These are phyloP conservation scores for Yamadazyma endophytica DNA, from an alignment of 805 yeast species.

Conservation along the genomic window DNA sequence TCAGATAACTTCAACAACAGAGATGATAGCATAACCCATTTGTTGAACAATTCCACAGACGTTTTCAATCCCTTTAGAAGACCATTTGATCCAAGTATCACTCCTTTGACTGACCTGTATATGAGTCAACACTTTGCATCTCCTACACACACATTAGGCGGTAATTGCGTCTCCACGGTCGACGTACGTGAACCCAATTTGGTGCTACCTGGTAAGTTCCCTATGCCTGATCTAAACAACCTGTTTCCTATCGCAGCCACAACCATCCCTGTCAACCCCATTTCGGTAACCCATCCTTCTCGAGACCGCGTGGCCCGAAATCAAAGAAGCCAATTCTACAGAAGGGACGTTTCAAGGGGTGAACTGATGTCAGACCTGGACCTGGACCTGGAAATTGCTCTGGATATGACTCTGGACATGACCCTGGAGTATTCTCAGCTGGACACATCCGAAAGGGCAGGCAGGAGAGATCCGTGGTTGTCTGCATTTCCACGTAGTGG, in stretches of 20 bases:
- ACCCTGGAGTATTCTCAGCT: too few species aligned
- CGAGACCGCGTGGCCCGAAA: too few species aligned
- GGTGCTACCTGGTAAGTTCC: slow-evolving; percentile 27
- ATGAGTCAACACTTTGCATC: slow-evolving; percentile 30
- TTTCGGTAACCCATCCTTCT: too few species aligned
- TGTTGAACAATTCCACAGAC: slow-evolving; percentile 28
- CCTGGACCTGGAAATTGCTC: too few species aligned
- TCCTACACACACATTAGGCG: slow-evolving; percentile 5
- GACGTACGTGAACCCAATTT: slow-evolving; percentile 19
- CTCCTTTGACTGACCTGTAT: slow-evolving; percentile 36
- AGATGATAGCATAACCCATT: slow-evolving; percentile 17
- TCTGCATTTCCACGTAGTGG: too few species aligned
- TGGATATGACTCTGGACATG: too few species aligned
- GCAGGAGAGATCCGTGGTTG: too few species aligned
- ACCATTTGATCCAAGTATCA: slow-evolving; percentile 29
- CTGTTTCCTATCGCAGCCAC: neutral
- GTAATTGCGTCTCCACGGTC: slow-evolving; percentile 4
- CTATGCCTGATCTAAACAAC: slow-evolving; percentile 17
- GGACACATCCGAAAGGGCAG: too few species aligned
- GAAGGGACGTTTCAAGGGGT: too few species aligned
- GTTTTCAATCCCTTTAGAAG: slow-evolving; percentile 34
- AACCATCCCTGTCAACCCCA: too few species aligned
- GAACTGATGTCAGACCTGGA: too few species aligned
- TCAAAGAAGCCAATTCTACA: too few species aligned
- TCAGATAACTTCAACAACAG: slow-evolving; percentile 11